Conservation (phyloP, 2,329 filamentous ascomycete genomes). For the Colletotrichum musicola region DNA sequence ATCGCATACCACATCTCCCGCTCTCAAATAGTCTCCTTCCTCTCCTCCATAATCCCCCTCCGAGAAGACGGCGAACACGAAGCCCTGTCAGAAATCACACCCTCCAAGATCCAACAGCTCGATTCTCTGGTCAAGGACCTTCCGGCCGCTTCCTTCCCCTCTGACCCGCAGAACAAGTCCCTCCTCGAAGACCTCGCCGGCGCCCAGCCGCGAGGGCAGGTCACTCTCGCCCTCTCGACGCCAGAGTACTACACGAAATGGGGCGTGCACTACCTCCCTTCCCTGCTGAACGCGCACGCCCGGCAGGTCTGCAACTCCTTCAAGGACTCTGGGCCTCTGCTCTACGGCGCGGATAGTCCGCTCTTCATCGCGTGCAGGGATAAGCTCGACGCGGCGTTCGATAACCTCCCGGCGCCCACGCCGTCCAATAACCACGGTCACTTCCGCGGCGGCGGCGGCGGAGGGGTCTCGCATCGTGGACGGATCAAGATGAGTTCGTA, state of each 20-base stretch:
- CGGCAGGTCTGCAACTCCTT: slow-evolving; percentile 72
- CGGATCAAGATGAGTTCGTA: slow-evolving; percentile 58
- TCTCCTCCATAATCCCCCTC: slow-evolving; percentile 59
- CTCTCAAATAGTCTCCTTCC: slow-evolving; percentile 61
- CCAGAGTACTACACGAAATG: slow-evolving; percentile 59
- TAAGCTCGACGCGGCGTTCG: slow-evolving; percentile 62
- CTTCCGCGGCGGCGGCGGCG: no score
- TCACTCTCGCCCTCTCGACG: slow-evolving; percentile 60
- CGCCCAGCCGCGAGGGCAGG: slow-evolving; percentile 60
- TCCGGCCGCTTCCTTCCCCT: slow-evolving; percentile 48
- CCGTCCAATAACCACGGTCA: slow-evolving; percentile 48
- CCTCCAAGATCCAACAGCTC: slow-evolving; percentile 43
- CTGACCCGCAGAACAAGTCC: slow-evolving; percentile 57
- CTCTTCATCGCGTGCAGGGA: slow-evolving; percentile 66
- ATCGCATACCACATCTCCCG: slow-evolving; percentile 66
- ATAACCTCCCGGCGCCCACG: slow-evolving; percentile 58
- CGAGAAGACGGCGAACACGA: slow-evolving; percentile 52
- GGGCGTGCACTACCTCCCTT: slow-evolving; percentile 70
- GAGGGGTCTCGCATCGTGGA: not conserved
- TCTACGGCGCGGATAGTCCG: slow-evolving; percentile 63
- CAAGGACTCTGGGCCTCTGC: slow-evolving; percentile 70
- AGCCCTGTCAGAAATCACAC: not conserved
- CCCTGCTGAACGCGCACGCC: slow-evolving; percentile 67
- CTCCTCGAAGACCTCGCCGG: slow-evolving; percentile 64
- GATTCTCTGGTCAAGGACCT: slow-evolving; percentile 48